A percentile compares a stretch with the other conserved stretches of the same genome.
Conservation (phyloP, 2,329 filamentous ascomycete species). For the Colletotrichum eremochloae region DNA sequence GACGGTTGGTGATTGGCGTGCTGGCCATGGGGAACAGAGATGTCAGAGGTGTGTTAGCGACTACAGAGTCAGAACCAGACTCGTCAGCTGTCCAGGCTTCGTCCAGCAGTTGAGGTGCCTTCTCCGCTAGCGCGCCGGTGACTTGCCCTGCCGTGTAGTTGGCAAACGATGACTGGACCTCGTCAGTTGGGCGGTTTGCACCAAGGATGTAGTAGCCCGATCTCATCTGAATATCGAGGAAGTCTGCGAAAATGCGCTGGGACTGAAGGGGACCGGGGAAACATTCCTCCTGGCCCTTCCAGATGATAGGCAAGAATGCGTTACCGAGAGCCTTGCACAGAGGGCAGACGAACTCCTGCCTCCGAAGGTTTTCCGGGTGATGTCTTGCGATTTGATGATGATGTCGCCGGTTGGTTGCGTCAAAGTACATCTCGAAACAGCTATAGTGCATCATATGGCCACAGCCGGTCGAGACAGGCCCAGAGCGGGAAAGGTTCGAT, state of each 20-base stretch:
- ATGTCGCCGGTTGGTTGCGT: slow-evolving; percentile 86
- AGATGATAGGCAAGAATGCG: slow-evolving; percentile 92
- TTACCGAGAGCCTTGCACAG: slow-evolving; percentile 97
- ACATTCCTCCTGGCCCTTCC: slow-evolving; percentile 90
- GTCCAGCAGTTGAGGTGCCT: slow-evolving; percentile 52
- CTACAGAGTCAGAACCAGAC: slow-evolving; percentile 49
- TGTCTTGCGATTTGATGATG: slow-evolving; percentile 93
- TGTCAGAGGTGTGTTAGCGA: slow-evolving; percentile 57
- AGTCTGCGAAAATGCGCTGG: slow-evolving; percentile 73
- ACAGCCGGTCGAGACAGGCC: slow-evolving; percentile 90
- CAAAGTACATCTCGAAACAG: slow-evolving; percentile 93
- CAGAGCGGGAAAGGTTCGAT: slow-evolving; percentile 72
- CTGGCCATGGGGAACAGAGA: slow-evolving; percentile 57
- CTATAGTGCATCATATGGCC: slow-evolving; percentile 99
- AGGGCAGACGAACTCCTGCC: slow-evolving; percentile 94
- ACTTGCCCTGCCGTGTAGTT: slow-evolving; percentile 55
- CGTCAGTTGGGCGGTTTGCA: slow-evolving; percentile 50
- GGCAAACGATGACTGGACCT: slow-evolving; percentile 53
- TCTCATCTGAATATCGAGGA: slow-evolving; percentile 72
- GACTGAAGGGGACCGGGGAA: slow-evolving; percentile 80
- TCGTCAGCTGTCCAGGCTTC: slow-evolving; percentile 59
- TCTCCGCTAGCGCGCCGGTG: slow-evolving; percentile 57
- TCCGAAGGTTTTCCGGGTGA: slow-evolving; percentile 84
- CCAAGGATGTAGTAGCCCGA: slow-evolving; percentile 58
- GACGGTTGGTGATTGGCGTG: slow-evolving; percentile 53